phyloP scores from a whole-genome alignment of 768 basidiomycete genomes.

The Naganishia randhawae region DNA sequence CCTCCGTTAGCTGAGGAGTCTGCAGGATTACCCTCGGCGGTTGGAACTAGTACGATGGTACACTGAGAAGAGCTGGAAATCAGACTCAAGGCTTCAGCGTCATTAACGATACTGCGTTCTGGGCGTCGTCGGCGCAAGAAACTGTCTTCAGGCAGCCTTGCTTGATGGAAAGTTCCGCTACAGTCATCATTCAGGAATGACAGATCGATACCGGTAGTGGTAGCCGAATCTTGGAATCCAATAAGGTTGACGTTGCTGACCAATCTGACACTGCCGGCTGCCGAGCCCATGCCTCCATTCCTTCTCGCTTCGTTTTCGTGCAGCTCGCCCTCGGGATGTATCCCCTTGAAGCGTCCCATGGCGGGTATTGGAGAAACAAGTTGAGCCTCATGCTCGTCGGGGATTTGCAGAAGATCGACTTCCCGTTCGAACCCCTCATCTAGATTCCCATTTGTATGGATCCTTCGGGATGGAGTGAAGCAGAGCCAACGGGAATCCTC shows the following conservation, averaged over 20 bases:
- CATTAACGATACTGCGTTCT: neutral
- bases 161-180: neutral
- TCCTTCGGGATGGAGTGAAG: neutral
- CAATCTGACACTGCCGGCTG: neutral
- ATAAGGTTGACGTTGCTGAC: no score
- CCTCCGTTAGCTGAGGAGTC: neutral
- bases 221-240: neutral
- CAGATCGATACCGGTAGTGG: neutral
- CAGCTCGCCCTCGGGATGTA: neutral
- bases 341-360: neutral
- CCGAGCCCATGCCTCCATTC: neutral
- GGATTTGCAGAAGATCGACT: neutral
- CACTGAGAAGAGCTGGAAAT: neutral
- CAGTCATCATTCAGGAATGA: neutral
- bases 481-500: neutral
- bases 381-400: neutral
- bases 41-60: neutral
- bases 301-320: slow-evolving; percentile 5
- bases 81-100: neutral
- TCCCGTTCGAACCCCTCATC: neutral
- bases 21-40: neutral
- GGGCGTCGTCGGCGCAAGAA: neutral
- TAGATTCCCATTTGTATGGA: neutral
- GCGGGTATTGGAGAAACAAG: neutral
- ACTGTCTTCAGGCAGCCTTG: neutral